Evolutionary conservation across 139 green algal species (phyloP).

Genomic region (Coccomyxa sp.): DNA sequence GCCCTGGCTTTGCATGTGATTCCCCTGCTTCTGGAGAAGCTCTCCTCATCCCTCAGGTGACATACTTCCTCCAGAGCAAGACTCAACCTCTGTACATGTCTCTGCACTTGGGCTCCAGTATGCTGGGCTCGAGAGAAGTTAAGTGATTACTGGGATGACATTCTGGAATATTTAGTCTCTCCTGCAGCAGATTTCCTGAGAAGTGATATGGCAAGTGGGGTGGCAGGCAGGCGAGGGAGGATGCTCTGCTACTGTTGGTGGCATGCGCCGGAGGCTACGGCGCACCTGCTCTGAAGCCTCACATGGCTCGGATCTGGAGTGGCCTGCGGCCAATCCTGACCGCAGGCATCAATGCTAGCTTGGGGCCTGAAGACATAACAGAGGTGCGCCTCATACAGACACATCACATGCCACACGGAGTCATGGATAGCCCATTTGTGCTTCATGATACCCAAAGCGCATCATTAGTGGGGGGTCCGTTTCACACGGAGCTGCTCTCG

Average conservation of each 20-base stretch:
- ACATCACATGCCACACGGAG: neutral
- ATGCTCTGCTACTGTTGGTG: neutral
- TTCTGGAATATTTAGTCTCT: neutral
- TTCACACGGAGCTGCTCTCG: neutral
- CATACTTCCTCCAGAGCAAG: neutral
- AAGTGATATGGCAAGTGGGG: neutral
- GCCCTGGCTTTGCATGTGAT: slow-evolving; percentile 38
- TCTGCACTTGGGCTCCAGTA: neutral
- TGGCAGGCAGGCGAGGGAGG: neutral
- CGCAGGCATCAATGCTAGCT: neutral
- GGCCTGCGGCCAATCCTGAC: neutral
- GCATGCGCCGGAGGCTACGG: neutral
- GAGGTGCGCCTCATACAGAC: neutral
- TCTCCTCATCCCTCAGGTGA: slow-evolving; percentile 24
- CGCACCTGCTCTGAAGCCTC: neutral
- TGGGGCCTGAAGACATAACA: neutral
- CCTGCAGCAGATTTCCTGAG: neutral
- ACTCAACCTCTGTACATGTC: neutral
- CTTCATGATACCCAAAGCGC: neutral
- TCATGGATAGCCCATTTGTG: neutral
- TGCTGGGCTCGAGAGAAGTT: neutral
- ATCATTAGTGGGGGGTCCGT: neutral
- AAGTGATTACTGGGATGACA: neutral
- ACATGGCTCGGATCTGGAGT: neutral
- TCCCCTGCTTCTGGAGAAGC: slow-evolving; percentile 49